Base-by-base conservation (phyloP, 78 protist species). In the Dictyostelium brefeldianum region DNA sequence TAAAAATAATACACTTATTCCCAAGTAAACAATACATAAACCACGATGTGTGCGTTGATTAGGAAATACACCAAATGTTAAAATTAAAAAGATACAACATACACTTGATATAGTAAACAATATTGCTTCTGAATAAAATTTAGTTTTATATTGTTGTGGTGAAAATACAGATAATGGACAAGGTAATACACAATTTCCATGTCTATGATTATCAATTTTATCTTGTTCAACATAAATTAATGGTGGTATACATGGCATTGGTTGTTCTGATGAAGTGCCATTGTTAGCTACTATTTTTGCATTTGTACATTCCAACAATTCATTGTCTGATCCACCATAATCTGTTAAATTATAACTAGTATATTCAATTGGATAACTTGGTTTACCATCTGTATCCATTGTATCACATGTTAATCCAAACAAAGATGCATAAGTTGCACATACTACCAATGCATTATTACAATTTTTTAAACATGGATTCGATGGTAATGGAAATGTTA, bases 61-160 rank as follows among this genome's bases (percentile, higher is more conserved):
- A n/a, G 81, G 81, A 25, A 77, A 77, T 2, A 77, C 65, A 5
- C 81, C 81, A 77, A 77, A 77, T 12, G 64, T 50, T 17, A 77
- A 25, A 25, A 77, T n/a, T 25, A 50, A 50, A 50, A 22, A 46
- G 15, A 77, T n/a, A 11, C 29, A 17, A n/a, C 43, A n/a, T 1
- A 56, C 29, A 2, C 27, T 20, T 27, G 81, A 77, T 14, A 77
- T 22, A 50, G 46, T 46, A 56, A 36, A 77, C 4, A 46, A 3
- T 15, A 77, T 50, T 18, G 43, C 20, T 14, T 77, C 81, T 25
- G 81, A 20, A 27, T 36, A 27, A 36, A 25, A 25, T 17, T 50
- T 77, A 1, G 46, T 50, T 27, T 7, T 43, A 9, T 77, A 27
- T 77, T 46, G 47, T 5, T 50, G 25, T 4, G 48, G 46, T 7